Base-by-base conservation (phyloP, 2,329 filamentous ascomycete genomes). In the Microcera coccophila region DNA sequence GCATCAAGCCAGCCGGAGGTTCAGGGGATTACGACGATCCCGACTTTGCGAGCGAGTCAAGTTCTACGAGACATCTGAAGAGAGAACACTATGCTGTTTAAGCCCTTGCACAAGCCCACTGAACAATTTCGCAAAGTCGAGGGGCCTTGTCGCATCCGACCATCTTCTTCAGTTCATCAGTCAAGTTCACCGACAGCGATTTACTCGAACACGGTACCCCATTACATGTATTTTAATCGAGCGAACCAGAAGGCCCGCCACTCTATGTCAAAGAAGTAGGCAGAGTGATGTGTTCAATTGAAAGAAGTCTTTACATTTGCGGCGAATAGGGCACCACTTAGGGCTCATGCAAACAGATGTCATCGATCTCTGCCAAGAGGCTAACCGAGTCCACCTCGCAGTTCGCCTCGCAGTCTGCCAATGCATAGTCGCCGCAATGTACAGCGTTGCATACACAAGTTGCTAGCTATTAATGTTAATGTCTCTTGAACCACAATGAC, bases 51-150 rank as follows among this genome's bases (percentile, higher is more conserved):
- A 59, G 56, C 36, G 56, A 59, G 24, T 45, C 48, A 2, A 53
- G 46, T 8, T 59, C 56, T 2, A 57, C 49, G 10, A 10, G 45
- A 2, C 50, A 55, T 2, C 20, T 59, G 1, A 55, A 49, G 22
- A 55, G 42, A 21, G 52, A 58, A n/a, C 36, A 48, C 26, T 59
- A 44, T 19, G 34, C 50, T 18, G 45, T 53, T 43, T 56, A 38
- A 49, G 12, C 10, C 3, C n/a, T n/a, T n/a, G n/a, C n/a, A n/a
- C 17, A n/a, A n/a, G n/a, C n/a, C n/a, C n/a, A n/a, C n/a, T n/a
- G n/a, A n/a, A n/a, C n/a, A n/a, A n/a, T 36, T 45, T 45, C 19
- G 26, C 32, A 31, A 28, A 41, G 15, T 20, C 31, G 15, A 33
- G 35, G 21, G 14, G 20, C 22, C 15, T 20, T 18, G 11, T 17